Evolutionary conservation across 2,329 filamentous ascomycete genomes (phyloP).

Genomic region (Raffaelea albimanens): DNA sequence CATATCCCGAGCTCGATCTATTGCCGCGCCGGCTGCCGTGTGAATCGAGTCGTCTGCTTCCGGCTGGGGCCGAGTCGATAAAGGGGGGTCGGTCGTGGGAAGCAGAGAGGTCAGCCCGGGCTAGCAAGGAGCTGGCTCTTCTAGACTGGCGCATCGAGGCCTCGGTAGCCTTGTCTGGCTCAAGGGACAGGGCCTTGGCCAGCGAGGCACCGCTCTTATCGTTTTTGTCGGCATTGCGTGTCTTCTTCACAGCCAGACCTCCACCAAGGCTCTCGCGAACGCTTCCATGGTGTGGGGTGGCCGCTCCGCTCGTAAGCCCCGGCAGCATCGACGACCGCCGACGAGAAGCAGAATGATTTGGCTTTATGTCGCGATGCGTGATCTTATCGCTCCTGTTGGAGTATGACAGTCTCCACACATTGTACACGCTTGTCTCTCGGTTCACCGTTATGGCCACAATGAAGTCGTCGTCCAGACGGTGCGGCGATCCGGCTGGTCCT

Average conservation of each 20-base stretch:
- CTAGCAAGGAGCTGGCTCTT: constrained; percentile 83
- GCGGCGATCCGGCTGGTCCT: constrained; percentile 40
- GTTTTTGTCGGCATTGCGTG: constrained; percentile 40
- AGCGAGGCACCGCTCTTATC: constrained; percentile 31
- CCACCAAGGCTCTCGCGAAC: constrained; percentile 70
- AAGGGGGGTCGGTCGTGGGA: constrained; percentile 78
- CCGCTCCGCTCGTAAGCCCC: constrained; percentile 61
- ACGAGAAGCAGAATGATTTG: constrained; percentile 36
- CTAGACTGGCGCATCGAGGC: constrained; percentile 54
- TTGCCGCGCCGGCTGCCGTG: constrained; percentile 57
- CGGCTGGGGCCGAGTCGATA: constrained; percentile 49
- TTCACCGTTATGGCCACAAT: constrained; percentile 76
- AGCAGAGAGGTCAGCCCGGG: constrained; percentile 75
- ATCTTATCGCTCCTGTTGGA: constrained; percentile 56
- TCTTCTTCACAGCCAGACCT: constrained; percentile 42
- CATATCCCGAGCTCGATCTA: no score
- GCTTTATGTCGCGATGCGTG: constrained; percentile 34
- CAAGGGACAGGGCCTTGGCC: constrained; percentile 62
- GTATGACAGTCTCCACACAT: constrained; percentile 76
- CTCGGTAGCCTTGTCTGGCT: constrained; percentile 51
- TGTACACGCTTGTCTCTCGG: constrained; percentile 64
- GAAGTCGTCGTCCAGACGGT: constrained; percentile 37
- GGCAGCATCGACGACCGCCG: constrained; percentile 58
- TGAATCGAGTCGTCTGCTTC: constrained; percentile 59
- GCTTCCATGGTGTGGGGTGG: constrained; percentile 66